These are phyloP conservation scores for Trametes versicolor DNA, from an alignment of 1,284 basidiomycete genomes.

Conservation along the genomic window DNA sequence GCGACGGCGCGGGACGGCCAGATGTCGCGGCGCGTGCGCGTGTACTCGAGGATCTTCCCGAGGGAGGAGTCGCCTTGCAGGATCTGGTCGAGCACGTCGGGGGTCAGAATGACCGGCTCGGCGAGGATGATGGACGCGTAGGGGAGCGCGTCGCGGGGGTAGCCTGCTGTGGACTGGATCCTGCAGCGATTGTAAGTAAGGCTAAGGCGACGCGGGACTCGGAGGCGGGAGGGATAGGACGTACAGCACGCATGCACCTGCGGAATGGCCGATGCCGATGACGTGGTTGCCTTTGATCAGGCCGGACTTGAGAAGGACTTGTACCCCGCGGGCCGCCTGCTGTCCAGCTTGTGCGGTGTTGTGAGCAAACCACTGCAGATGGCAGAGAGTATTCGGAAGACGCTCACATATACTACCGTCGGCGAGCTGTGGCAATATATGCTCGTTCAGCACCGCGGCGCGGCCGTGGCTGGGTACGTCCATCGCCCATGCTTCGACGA, in stretches of 20 bases:
- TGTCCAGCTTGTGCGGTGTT: conserved; percentile 7
- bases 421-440: not conserved
- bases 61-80: not conserved
- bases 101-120: conserved; percentile 17
- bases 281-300: conserved; percentile 9
- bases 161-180: not conserved
- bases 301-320: conserved; percentile 16
- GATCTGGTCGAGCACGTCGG: not conserved
- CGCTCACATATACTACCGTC: conserved; percentile 10
- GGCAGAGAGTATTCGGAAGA: no score
- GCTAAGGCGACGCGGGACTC: no score
- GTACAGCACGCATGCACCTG: conserved; percentile 16
- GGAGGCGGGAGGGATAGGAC: not conserved
- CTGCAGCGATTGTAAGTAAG: not conserved
- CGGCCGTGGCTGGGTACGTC: conserved; percentile 24
- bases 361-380: not conserved
- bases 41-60: not conserved
- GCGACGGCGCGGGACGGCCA: conserved; percentile 25
- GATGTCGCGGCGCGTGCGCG: conserved; percentile 20
- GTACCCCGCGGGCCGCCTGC: conserved; percentile 10
- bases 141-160: conserved; percentile 3
- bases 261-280: conserved; percentile 26
- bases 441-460: conserved; percentile 13
- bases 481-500: conserved; percentile 24
- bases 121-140: conserved; percentile 13